Conservation (phyloP, 495 filamentous ascomycete species). For the Hypoxylon intermedium region DNA sequence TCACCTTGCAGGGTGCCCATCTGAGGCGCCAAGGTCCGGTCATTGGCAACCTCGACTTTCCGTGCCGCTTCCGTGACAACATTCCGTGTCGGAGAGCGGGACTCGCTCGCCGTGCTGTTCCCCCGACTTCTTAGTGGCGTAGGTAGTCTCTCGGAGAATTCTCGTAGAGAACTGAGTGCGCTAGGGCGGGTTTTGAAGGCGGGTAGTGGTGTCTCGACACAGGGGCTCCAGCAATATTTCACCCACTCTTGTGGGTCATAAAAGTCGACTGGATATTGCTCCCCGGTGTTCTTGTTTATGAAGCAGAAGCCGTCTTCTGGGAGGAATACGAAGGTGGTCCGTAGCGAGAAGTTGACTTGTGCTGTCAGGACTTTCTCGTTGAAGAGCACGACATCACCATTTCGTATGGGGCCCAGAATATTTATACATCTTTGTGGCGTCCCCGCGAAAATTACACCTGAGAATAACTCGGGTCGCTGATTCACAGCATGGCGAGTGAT, state of each 20-base stretch:
- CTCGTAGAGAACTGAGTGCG: slow-evolving; percentile 49
- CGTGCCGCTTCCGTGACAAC: slow-evolving; percentile 35
- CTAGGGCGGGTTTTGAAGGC: slow-evolving; percentile 44
- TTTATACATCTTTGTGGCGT: slow-evolving; percentile 87
- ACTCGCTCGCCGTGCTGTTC: slow-evolving; percentile 38
- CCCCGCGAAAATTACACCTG: slow-evolving; percentile 86
- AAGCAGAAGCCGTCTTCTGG: slow-evolving; percentile 91
- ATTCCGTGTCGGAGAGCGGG: slow-evolving; percentile 35
- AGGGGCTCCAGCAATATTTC: slow-evolving; percentile 79
- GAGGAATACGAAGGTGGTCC: slow-evolving; percentile 83
- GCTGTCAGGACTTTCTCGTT: slow-evolving; percentile 91
- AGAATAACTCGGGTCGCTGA: slow-evolving; percentile 83
- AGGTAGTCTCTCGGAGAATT: slow-evolving; percentile 47
- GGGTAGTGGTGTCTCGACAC: slow-evolving; percentile 68
- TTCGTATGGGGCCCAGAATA: slow-evolving; percentile 87
- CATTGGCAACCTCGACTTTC: slow-evolving; percentile 43
- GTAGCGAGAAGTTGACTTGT: slow-evolving; percentile 92
- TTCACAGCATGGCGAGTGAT: slow-evolving; percentile 93
- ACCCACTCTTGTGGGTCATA: slow-evolving; percentile 83
- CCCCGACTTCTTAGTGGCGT: slow-evolving; percentile 40
- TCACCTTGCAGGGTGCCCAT: slow-evolving; percentile 52
- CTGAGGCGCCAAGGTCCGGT: slow-evolving; percentile 57
- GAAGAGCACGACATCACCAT: slow-evolving; percentile 88
- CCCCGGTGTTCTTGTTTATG: slow-evolving; percentile 79
- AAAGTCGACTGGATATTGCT: slow-evolving; percentile 85